Conservation (phyloP, 2,329 filamentous ascomycete genomes). For the Ophiocordyceps camponoti-floridani region DNA sequence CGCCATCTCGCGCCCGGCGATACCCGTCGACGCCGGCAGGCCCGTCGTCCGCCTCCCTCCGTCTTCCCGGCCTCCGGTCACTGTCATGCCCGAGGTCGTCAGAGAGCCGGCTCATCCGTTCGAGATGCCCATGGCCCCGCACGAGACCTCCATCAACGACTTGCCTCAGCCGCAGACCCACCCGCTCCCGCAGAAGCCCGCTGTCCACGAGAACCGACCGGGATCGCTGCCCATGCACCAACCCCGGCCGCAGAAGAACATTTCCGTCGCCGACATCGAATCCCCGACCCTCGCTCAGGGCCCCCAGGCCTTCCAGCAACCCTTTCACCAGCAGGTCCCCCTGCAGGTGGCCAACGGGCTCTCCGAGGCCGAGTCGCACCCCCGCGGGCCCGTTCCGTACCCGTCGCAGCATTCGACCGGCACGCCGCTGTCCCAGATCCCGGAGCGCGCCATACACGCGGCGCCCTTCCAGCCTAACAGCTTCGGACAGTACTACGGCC, state of each 20-base stretch:
- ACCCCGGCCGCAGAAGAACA: conserved; percentile 82
- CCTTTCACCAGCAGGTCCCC: conserved; percentile 91
- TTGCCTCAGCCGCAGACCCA: conserved; percentile 39
- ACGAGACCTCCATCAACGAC: conserved; percentile 27
- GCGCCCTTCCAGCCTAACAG: conserved; percentile 69
- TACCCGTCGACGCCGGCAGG: conserved; percentile 40
- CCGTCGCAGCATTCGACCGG: conserved; percentile 53
- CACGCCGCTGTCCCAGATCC: conserved; percentile 80
- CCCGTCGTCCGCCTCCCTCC: conserved; percentile 77
- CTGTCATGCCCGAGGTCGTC: conserved; percentile 6
- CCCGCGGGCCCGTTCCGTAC: conserved; percentile 47
- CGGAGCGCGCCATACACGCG: conserved; percentile 80
- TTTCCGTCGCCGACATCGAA: conserved; percentile 86
- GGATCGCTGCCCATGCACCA: conserved; percentile 65
- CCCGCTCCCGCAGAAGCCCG: conserved; percentile 38
- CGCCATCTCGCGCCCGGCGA: conserved; percentile 49
- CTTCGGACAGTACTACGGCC: conserved; percentile 42
- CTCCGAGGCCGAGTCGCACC: conserved; percentile 45
- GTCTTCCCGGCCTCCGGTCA: conserved; percentile 18
- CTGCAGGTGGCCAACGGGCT: conserved; percentile 45
- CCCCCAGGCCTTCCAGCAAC: conserved; percentile 69
- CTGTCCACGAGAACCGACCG: conserved; percentile 34
- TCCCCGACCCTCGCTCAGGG: conserved; percentile 44
- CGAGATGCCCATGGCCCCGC: conserved; percentile 4
- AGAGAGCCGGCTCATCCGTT: conserved; percentile 4